These are phyloP conservation scores for Cadophora gregata DNA, from an alignment of 2,329 filamentous ascomycete species.

Conservation along the genomic window DNA sequence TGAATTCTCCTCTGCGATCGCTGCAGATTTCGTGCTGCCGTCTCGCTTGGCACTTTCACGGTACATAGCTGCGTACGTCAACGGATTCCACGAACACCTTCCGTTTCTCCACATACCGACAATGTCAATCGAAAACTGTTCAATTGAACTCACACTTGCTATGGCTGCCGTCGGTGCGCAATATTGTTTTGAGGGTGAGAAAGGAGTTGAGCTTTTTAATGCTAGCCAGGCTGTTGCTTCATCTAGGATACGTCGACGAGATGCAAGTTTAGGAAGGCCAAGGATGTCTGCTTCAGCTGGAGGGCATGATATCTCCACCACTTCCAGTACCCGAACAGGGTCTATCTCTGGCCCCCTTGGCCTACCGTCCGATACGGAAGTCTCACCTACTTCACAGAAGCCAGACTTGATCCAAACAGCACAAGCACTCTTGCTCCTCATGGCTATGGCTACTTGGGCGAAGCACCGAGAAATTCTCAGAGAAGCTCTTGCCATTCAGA, in stretches of 20 bases:
- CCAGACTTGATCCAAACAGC: conserved; percentile 60
- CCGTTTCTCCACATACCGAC: conserved; percentile 73
- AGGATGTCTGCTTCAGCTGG: not conserved
- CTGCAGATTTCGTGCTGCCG: conserved; percentile 69
- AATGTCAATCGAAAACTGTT: conserved; percentile 65
- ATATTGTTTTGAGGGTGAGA: conserved; percentile 66
- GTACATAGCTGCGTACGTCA: conserved; percentile 73
- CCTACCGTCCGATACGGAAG: conserved; percentile 19
- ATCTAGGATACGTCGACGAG: conserved; percentile 63
- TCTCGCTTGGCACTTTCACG: conserved; percentile 71
- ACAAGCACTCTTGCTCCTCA: conserved; percentile 66
- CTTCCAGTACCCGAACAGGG: not conserved
- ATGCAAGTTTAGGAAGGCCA: conserved; percentile 55
- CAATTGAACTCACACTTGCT: conserved; percentile 70
- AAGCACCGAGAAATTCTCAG: conserved; percentile 52
- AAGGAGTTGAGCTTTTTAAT: conserved; percentile 66
- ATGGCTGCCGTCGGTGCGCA: conserved; percentile 72
- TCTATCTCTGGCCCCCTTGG: conserved; percentile 21
- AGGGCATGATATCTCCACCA: not conserved
- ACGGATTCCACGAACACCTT: conserved; percentile 66
- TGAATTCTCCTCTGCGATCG: conserved; percentile 66
- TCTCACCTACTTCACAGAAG: conserved; percentile 12
- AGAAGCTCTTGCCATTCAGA: conserved; percentile 63
- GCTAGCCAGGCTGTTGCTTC: conserved; percentile 62
- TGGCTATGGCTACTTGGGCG: conserved; percentile 66